Evolutionary conservation across 169 alveolate genomes (phyloP), one percentile per base, ranked within the genome.

Genomic region (Hepatocystis sp.): DNA sequence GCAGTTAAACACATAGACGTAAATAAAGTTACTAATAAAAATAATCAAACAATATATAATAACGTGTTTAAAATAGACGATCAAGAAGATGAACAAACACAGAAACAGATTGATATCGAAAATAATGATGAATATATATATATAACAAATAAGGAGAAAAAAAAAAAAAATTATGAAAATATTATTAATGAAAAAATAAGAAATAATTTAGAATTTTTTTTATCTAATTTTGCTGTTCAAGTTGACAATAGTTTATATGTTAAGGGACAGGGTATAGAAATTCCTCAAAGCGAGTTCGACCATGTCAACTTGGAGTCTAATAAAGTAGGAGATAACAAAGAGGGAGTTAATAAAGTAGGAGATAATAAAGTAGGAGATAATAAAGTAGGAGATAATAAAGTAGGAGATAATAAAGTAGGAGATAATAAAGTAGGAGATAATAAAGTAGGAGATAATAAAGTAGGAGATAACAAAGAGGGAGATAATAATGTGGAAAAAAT

Each of bases 171-270:
- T 27, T 56, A 76, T 25, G 58, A 76, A 63, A 42, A 17, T 5
- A 19, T 44, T 4, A 42, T 76, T 44, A 39, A 58, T 34, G 25
- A 56, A 21, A 76, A 76, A 21, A 44, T 76, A 10, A 76, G 32
- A 46, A 76, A 36, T 23, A 76, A 76, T 42, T 15, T 76, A 15
- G 67, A 76, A 28, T 76, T 76, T 51, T 19, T 76, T 58, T 46
- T 76, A 15, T 28, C 60, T 19, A 76, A 76, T 30, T 76, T 76
- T 56, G 78, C 88, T 34, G 3, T 76, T 8, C 88, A 71, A 3
- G 10, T 76, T 21, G 63, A 25, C 27, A 32, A 40, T 32, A 3
- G 13, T 21, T 60, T 76, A 15, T 19, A 28, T 19, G 58, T 76
- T 23, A 52, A 58, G 39, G 88, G 88, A n/a, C 40, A 49, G 17